phyloP scores from a whole-genome alignment of 768 basidiomycete genomes.

The Podaxis rugospora region DNA sequence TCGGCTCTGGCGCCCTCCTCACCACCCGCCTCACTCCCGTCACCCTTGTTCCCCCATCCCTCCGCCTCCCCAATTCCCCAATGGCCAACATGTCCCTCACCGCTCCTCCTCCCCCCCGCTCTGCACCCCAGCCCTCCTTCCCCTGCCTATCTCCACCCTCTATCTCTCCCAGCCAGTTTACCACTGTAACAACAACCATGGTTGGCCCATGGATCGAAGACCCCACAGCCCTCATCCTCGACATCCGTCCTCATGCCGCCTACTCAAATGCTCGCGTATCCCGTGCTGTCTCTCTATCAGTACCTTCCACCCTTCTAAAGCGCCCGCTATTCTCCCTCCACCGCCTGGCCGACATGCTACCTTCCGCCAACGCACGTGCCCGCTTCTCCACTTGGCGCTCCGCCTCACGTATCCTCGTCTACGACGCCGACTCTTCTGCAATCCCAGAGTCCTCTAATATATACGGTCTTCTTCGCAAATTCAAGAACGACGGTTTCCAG shows the following conservation, averaged over 20 bases:
- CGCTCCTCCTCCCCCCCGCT: slow-evolving; percentile 1
- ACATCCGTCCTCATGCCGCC: slow-evolving; percentile 82
- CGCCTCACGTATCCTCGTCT: slow-evolving; percentile 67
- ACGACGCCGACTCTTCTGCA: slow-evolving; percentile 72
- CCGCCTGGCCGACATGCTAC: slow-evolving; percentile 78
- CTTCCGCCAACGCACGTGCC: slow-evolving; percentile 48
- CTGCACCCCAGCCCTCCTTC: neutral
- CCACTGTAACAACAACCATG: slow-evolving; percentile 20
- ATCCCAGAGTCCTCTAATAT: slow-evolving; percentile 67
- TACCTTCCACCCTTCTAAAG: slow-evolving; percentile 92
- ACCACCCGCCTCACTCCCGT: slow-evolving; percentile 26
- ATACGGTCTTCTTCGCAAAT: slow-evolving; percentile 71
- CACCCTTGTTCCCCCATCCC: slow-evolving; percentile 9
- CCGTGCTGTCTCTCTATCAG: slow-evolving; percentile 76
- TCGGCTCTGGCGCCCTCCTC: slow-evolving; percentile 30
- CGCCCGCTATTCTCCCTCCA: slow-evolving; percentile 82
- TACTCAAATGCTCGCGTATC: slow-evolving; percentile 63
- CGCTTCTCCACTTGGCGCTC: slow-evolving; percentile 58
- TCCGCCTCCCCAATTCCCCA: slow-evolving; percentile 19
- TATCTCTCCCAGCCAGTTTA: slow-evolving; percentile 16
- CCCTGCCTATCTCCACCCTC: slow-evolving; percentile 3
- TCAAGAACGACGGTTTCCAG: slow-evolving; percentile 45
- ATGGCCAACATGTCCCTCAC: slow-evolving; percentile 19
- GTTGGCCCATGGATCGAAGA: slow-evolving; percentile 29
- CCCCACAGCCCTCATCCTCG: slow-evolving; percentile 62